Evolutionary conservation across 2,329 filamentous ascomycete genomes (phyloP).

Genomic region (Ophiosphaerella korrae): DNA sequence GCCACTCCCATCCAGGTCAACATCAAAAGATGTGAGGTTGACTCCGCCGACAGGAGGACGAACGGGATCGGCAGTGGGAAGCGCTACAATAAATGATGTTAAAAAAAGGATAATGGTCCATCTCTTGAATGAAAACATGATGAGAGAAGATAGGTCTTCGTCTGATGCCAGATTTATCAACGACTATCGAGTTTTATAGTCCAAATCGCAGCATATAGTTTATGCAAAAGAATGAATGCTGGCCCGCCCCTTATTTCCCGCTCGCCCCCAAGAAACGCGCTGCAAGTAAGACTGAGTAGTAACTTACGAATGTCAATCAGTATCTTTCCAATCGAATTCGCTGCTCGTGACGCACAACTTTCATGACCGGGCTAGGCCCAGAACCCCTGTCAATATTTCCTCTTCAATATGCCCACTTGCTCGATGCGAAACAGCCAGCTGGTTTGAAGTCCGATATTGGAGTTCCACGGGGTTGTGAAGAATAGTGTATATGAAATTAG

Average conservation of each 20-base stretch:
- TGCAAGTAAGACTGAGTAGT: neutral
- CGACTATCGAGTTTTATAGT: neutral
- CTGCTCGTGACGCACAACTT: no score
- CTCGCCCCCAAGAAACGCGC: neutral
- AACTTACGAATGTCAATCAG: no score
- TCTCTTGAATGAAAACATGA: neutral
- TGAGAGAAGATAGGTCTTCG: neutral
- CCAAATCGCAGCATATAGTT: neutral
- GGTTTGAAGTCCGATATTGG: neutral
- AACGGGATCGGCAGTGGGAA: slow-evolving; percentile 4
- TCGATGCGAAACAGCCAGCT: no score
- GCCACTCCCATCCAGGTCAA: slow-evolving; percentile 31
- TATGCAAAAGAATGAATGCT: no score
- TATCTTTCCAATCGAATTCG: no score
- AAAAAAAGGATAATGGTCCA: neutral
- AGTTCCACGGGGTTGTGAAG: neutral
- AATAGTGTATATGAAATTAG: slow-evolving; percentile 2
- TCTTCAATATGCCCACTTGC: no score
- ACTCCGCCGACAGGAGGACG: slow-evolving; percentile 21
- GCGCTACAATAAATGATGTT: neutral
- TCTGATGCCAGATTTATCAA: no score
- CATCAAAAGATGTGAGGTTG: slow-evolving; percentile 16
- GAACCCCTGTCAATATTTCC: no score
- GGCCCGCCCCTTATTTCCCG: neutral
- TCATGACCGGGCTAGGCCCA: no score